phyloP scores from a whole-genome alignment of 257 asterid species.

The Henckelia pumila region DNA sequence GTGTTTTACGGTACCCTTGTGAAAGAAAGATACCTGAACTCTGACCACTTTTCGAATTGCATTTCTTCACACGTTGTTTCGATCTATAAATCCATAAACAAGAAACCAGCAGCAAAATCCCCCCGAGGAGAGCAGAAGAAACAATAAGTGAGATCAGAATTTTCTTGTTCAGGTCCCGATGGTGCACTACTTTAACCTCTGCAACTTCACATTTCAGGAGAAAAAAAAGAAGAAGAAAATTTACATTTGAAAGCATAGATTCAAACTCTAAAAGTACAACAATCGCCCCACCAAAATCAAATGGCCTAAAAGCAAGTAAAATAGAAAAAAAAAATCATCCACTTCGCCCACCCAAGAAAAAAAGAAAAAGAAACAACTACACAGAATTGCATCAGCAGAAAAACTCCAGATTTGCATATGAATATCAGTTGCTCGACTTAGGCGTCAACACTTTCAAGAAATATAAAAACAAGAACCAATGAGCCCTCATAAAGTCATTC shows the following conservation, averaged over 20 bases:
- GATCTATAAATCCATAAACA: constrained; percentile 47
- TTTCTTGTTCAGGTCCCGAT: constrained; percentile 54
- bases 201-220: constrained; percentile 32
- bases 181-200: constrained; percentile 49
- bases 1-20: neutral
- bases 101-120: constrained; percentile 40
- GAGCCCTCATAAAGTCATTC: constrained; percentile 3
- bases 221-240: neutral
- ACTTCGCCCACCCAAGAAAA: neutral
- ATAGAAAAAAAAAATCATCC: neutral
- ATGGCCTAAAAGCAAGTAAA: neutral
- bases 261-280: neutral
- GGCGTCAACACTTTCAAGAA: neutral
- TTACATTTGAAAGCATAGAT: constrained; percentile 9
- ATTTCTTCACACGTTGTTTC: constrained; percentile 42
- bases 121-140: constrained; percentile 58
- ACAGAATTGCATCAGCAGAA: neutral
- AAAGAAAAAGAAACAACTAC: neutral
- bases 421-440: neutral
- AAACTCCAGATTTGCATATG: neutral
- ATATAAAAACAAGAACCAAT: neutral
- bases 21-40: constrained; percentile 38
- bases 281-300: neutral
- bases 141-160: constrained; percentile 57
- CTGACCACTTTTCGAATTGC: constrained; percentile 26